phyloP scores from a whole-genome alignment of 805 yeast species.

The Ogataea pini region DNA sequence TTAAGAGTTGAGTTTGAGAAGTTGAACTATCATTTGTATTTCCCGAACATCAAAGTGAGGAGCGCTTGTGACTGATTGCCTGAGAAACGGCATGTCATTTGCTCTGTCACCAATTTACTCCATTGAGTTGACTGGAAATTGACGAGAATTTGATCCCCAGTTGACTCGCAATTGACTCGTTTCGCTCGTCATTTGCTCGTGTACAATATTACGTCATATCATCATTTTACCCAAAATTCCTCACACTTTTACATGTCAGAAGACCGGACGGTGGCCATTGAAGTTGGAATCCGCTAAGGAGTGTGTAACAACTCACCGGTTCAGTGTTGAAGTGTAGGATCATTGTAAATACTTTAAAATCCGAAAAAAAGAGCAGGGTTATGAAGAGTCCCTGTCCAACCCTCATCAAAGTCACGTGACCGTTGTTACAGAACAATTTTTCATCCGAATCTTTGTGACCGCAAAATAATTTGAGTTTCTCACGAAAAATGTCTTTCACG shows the following conservation, averaged over 20 bases:
- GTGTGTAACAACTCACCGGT: slow-evolving; percentile 55
- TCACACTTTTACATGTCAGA: slow-evolving; percentile 30
- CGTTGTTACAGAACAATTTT: no score
- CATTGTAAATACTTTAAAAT: no score
- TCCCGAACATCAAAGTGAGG: slow-evolving; percentile 40
- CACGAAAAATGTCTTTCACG: not conserved
- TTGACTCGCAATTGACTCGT: no score
- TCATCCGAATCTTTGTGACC: no score
- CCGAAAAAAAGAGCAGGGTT: no score
- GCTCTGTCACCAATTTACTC: no score
- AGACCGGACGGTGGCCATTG: slow-evolving; percentile 56
- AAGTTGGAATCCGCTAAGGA: slow-evolving; percentile 58
- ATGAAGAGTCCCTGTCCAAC: no score
- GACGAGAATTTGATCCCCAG: no score
- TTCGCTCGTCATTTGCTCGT: no score
- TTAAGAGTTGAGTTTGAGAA: slow-evolving; percentile 31
- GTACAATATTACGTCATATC: no score
- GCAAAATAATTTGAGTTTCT: not conserved
- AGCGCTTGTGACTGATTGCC: no score
- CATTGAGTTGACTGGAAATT: not conserved
- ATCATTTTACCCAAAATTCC: not conserved
- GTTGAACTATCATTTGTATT: slow-evolving; percentile 45
- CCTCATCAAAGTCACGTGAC: slow-evolving; percentile 18
- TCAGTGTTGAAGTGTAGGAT: slow-evolving; percentile 32
- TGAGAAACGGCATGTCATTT: no score